Evolutionary conservation across 2,329 filamentous ascomycete genomes (phyloP).

Genomic region (Epicoccum sorghinum): DNA sequence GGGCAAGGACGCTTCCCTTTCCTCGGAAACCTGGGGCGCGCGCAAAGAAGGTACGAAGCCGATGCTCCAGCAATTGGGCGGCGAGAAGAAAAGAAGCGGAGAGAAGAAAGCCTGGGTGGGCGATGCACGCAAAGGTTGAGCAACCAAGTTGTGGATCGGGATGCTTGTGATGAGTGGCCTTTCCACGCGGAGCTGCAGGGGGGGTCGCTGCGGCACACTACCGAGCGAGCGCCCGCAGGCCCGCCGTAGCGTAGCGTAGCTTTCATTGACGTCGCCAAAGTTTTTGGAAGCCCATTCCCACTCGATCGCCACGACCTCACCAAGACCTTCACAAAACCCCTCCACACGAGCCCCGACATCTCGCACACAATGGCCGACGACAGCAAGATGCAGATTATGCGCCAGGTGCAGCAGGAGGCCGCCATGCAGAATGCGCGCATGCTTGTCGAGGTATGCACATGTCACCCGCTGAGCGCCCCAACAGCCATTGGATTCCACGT

Average conservation of each 20-base stretch:
- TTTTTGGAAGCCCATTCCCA: conserved; percentile 19
- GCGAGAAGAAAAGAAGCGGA: conserved; percentile 21
- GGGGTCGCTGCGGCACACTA: background rate
- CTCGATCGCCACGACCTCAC: background rate
- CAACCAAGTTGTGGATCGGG: background rate
- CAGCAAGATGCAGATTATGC: conserved; percentile 55
- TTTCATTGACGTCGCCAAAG: conserved; percentile 37
- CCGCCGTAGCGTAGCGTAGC: conserved; percentile 10
- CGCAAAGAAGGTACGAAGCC: conserved; percentile 39
- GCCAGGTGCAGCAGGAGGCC: conserved; percentile 60
- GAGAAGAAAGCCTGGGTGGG: conserved; percentile 27
- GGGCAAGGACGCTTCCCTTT: background rate
- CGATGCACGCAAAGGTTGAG: conserved; percentile 31
- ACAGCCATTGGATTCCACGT: background rate
- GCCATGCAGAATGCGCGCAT: conserved; percentile 58
- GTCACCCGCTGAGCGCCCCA: background rate
- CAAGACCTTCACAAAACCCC: background rate
- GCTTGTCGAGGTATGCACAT: conserved; percentile 54
- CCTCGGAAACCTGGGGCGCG: background rate
- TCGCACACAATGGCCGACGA: conserved; percentile 10
- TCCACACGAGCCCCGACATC: background rate
- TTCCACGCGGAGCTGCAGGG: conserved; percentile 28
- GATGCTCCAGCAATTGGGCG: conserved; percentile 33
- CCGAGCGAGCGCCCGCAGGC: conserved; percentile 13
- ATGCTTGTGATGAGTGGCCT: conserved; percentile 41